Percentiles rank a stretch among this genome's conserved stretches.
Conservation (phyloP, 306 rosid species). For the Pyrus betulifolia region DNA sequence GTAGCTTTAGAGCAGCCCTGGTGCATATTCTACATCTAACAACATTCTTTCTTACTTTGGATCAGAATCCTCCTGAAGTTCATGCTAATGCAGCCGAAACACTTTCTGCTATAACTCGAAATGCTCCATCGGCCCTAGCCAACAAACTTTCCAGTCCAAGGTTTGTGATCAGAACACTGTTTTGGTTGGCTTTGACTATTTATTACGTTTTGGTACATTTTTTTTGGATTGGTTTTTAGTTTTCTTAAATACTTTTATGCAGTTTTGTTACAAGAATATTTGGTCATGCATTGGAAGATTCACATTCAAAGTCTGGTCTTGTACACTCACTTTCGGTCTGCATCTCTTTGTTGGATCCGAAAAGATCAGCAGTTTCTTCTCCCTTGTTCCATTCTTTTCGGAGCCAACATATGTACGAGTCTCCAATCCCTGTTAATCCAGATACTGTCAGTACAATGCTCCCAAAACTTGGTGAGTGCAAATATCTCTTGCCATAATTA, state of each 20-base stretch:
- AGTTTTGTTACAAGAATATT: slow-evolving; percentile 77
- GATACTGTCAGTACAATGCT: slow-evolving; percentile 89
- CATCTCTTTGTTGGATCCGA: slow-evolving; percentile 93
- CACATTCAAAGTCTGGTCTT: slow-evolving; percentile 70
- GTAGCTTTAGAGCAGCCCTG: neutral
- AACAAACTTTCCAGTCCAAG: slow-evolving; percentile 88
- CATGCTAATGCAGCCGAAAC: slow-evolving; percentile 96
- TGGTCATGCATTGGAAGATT: slow-evolving; percentile 86
- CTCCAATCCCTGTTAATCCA: slow-evolving; percentile 62
- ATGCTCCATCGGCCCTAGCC: slow-evolving; percentile 83
- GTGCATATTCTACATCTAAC: slow-evolving; percentile 14
- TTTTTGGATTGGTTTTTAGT: slow-evolving; percentile 1
- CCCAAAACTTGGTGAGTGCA: slow-evolving; percentile 64
- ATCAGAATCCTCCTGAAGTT: slow-evolving; percentile 89
- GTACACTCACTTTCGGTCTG: slow-evolving; percentile 88
- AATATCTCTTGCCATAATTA: neutral
- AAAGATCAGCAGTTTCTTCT: slow-evolving; percentile 55
- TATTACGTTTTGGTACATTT: neutral
- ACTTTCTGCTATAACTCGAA: slow-evolving; percentile 74
- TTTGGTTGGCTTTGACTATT: neutral
- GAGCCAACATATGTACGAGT: slow-evolving; percentile 79
- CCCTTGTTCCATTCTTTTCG: slow-evolving; percentile 84
- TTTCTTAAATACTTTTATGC: slow-evolving; percentile 27
- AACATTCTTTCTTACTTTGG: slow-evolving; percentile 14
- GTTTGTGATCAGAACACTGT: slow-evolving; percentile 36